Base-by-base conservation (phyloP, 2,329 filamentous ascomycete species). In the Pseudocercospora ulei region DNA sequence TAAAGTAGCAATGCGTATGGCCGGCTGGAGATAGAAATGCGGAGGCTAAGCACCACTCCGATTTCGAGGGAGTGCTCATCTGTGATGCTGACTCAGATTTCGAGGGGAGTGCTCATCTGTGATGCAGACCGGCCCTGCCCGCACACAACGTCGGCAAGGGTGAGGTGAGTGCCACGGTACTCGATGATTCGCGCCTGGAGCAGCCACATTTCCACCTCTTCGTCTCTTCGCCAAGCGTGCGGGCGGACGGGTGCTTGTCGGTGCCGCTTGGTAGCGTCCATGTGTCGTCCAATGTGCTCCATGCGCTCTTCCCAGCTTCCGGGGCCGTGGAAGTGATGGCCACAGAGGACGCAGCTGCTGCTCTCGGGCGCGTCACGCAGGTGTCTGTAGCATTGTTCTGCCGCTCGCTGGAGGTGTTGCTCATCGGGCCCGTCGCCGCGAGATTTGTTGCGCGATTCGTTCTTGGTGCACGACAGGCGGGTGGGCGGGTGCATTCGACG, bases 381-480 rank as follows among this genome's bases (percentile, higher is more conserved):
- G n/a, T 64, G 64, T 8, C 68, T 64, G 50, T 74, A 66, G 48
- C 83, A 85, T 2, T 69, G 64, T 5, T 80, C 76, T 7, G 68
- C 65, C 3, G 66, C 64, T 33, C 81, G 73, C 9, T 51, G 59
- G 22, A 67, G 55, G 1, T 35, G 39, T 2, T 24, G 31, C 8
- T 56, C 52, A 5, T 52, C 41, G 1, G 8, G 18, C 4, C 47
- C 41, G 18, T 45, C 41, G 20, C 43, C 46, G 7, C 9, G 20
- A 11, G 30, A 6, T 38, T 34, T 20, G 11, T 27, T 9, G 8
- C 27, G 58, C 51, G 72, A 75, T 53, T 64, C 71, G 49, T 44
- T 95, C 87, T 58, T 92, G 93, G 54, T 87, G 80, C 62, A 92
- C 92, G 67, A 94, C 94, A 59, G 76, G 78, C 52, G 80, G 77